These are phyloP conservation scores for Aureobasidium sp. DNA, from an alignment of 2,329 filamentous ascomycete species.

Conservation along the genomic window DNA sequence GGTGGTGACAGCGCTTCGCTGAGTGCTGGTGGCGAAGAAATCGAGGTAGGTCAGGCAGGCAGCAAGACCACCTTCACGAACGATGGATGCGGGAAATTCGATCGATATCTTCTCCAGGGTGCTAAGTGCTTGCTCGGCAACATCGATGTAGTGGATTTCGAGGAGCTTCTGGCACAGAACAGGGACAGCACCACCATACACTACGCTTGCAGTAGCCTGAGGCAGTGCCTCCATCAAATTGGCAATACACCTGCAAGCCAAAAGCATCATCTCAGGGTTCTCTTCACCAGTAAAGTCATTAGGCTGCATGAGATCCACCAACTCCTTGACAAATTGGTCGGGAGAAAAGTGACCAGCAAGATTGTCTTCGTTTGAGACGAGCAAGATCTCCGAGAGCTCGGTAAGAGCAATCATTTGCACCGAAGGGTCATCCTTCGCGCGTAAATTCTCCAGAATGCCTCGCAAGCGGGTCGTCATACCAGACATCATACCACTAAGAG, in stretches of 20 bases:
- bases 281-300: constrained; percentile 74
- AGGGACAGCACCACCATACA: constrained; percentile 94
- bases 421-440: constrained; percentile 76
- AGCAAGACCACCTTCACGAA: constrained; percentile 87
- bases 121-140: constrained; percentile 93
- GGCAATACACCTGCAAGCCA: constrained; percentile 90
- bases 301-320: constrained; percentile 85
- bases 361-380: constrained; percentile 95
- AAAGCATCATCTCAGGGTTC: constrained; percentile 93
- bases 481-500: constrained; percentile 86
- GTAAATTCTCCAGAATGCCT: constrained; percentile 53
- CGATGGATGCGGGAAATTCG: constrained; percentile 90
- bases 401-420: constrained; percentile 87
- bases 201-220: constrained; percentile 86
- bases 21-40: constrained; percentile 95
- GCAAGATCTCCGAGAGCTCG: constrained; percentile 83
- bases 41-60: constrained; percentile 95
- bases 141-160: constrained; percentile 93
- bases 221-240: constrained; percentile 97
- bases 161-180: constrained; percentile 90
- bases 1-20: constrained; percentile 92
- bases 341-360: constrained; percentile 91
- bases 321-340: constrained; percentile 90
- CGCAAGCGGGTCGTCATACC: constrained; percentile 73
- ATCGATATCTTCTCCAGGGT: constrained; percentile 96